Conservation (phyloP, 768 basidiomycete genomes). For the Tulasnella sp. region DNA sequence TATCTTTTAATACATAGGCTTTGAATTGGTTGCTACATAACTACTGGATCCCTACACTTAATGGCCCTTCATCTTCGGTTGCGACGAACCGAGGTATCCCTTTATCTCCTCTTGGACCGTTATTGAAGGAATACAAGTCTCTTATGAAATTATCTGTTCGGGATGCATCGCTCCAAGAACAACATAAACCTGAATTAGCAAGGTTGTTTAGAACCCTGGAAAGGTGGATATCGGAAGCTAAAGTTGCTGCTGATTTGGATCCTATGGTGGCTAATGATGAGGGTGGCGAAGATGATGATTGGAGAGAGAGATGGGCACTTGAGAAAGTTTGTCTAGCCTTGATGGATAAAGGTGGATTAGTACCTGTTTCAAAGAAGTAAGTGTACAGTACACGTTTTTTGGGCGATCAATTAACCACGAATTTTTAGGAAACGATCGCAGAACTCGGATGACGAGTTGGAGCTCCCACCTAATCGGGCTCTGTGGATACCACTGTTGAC, state of each 20-base stretch:
- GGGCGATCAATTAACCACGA: background rate
- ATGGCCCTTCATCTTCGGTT: slow-evolving; percentile 16
- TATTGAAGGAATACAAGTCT: slow-evolving; percentile 61
- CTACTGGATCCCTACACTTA: slow-evolving; percentile 61
- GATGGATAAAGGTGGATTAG: slow-evolving; percentile 55
- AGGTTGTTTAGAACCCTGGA: slow-evolving; percentile 49
- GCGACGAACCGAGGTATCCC: slow-evolving; percentile 26
- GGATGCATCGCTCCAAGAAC: slow-evolving; percentile 47
- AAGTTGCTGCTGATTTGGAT: slow-evolving; percentile 37
- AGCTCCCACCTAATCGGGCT: slow-evolving; percentile 39
- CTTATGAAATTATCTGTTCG: slow-evolving; percentile 48
- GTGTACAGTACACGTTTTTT: slow-evolving; percentile 18
- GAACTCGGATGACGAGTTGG: slow-evolving; percentile 28
- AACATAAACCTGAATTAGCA: slow-evolving; percentile 39
- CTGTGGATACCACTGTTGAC: slow-evolving; percentile 55
- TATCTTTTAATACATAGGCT: slow-evolving; percentile 35
- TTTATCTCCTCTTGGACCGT: slow-evolving; percentile 48
- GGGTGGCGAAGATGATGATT: slow-evolving; percentile 33
- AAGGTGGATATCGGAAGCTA: slow-evolving; percentile 65
- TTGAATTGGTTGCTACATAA: slow-evolving; percentile 72
- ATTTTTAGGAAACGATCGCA: slow-evolving; percentile 39
- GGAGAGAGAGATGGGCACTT: slow-evolving; percentile 52
- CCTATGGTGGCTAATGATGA: slow-evolving; percentile 24
- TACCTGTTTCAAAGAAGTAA: slow-evolving; percentile 78
- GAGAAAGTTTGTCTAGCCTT: slow-evolving; percentile 55